Evolutionary conservation across 2,329 filamentous ascomycete species (phyloP).

Genomic region (Xylaria multiplex): DNA sequence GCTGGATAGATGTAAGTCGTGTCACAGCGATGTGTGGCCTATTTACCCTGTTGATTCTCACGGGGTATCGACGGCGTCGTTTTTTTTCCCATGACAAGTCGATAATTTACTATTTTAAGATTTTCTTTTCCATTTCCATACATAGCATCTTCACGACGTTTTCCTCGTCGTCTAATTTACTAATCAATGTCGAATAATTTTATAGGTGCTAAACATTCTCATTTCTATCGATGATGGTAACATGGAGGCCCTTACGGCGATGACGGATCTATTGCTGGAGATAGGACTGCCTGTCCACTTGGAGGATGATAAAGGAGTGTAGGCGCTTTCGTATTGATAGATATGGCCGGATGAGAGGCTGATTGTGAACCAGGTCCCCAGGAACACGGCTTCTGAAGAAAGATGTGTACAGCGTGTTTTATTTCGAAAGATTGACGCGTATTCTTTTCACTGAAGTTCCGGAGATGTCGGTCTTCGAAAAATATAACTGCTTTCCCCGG

Average conservation of each 20-base stretch:
- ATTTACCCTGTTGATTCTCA: too few relatives aligned
- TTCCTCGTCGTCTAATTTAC: background rate
- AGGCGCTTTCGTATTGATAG: background rate
- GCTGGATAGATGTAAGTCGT: background rate
- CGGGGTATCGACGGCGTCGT: too few relatives aligned
- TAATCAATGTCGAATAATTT: background rate
- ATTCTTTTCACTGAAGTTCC: conserved; percentile 3
- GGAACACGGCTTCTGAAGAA: background rate
- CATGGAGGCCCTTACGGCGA: background rate
- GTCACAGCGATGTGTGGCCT: too few relatives aligned
- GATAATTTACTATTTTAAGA: too few relatives aligned
- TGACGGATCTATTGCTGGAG: conserved; percentile 7
- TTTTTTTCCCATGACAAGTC: too few relatives aligned
- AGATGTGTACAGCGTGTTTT: background rate
- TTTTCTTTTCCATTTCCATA: too few relatives aligned
- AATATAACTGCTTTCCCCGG: too few relatives aligned
- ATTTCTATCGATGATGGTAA: background rate
- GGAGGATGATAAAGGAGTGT: background rate
- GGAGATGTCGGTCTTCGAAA: background rate
- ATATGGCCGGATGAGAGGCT: background rate
- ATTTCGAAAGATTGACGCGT: background rate
- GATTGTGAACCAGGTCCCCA: background rate
- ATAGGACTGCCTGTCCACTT: background rate
- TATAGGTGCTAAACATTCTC: background rate
- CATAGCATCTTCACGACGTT: background rate